Evolutionary conservation across 345 rosid genomes (phyloP), one percentile per base, ranked within the genome.

Genomic region (Boechera divaricarpa): DNA sequence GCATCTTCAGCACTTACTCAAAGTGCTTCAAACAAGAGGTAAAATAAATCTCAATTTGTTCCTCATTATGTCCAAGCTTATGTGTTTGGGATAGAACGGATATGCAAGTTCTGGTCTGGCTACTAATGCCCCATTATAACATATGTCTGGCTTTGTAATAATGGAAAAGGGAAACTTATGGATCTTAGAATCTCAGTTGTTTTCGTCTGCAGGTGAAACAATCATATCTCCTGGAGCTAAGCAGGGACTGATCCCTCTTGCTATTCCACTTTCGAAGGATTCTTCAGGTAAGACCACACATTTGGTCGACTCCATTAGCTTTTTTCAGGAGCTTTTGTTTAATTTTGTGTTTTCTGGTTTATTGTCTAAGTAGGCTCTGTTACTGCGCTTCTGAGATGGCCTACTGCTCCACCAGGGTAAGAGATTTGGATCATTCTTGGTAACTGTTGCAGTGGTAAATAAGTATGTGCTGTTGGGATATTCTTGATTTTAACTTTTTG

Each of bases 391-490:
- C 79, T 93, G 79, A 83, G 96, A 72, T 91, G 96, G 97, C 98
- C 98, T 75, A 91, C 96, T 44, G 96, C 98, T 82, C 94, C 96
- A 77, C 77, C 88, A 21, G 94, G 92, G 97, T 93, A 82, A 80
- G 61, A n/a, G 52, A 12, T 79, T 44, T 73, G 57, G 28, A 31
- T 38, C 49, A 9, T 63, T 35, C 35, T 33, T 53, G 41, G 16
- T 54, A 63, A 38, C 65, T 61, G 28, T 33, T 44, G 29, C 60
- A 15, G 2, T 52, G 47, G 49, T 38, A 10, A 0, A 41, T 28
- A 13, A 44, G 48, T 44, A 57, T 41, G 13, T 41, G 31, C 5
- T 42, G 41, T 35, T 49, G 11, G 15, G 31, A 42, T 39, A 45
- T 16, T 64, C 55, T 54, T 65, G 24, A 52, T 41, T 58, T 67